Conservation (phyloP, 352 stramenopile genomes). For the Globisporangium perplexum region DNA sequence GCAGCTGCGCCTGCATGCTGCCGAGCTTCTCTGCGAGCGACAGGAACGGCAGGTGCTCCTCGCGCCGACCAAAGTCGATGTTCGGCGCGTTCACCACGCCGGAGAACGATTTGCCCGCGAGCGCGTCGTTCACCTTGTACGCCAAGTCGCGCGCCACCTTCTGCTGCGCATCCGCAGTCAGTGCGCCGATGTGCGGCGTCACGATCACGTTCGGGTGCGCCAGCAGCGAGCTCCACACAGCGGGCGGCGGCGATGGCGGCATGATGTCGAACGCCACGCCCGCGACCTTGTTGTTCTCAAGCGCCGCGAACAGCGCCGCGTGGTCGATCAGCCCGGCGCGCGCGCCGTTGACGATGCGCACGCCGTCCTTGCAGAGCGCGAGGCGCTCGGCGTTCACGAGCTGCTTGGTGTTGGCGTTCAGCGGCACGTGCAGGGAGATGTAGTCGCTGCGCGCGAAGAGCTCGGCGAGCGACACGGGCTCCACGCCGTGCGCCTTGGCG, state of each 20-base stretch:
- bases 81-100: constrained; percentile 95
- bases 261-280: constrained; percentile 75
- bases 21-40: constrained; percentile 91
- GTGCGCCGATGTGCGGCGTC: constrained; percentile 93
- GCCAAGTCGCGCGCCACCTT: constrained; percentile 89
- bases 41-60: constrained; percentile 81
- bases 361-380: constrained; percentile 88
- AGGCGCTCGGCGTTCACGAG: constrained; percentile 84
- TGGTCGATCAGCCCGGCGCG: constrained; percentile 93
- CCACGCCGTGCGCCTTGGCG: constrained; percentile 70
- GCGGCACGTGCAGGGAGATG: constrained; percentile 95
- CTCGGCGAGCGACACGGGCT: constrained; percentile 79
- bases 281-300: constrained; percentile 78
- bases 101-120: constrained; percentile 89
- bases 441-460: constrained; percentile 93
- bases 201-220: constrained; percentile 89
- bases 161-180: constrained; percentile 93
- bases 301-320: constrained; percentile 80
- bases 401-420: constrained; percentile 92
- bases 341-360: constrained; percentile 93
- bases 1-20: constrained; percentile 79
- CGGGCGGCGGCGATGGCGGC: constrained; percentile 32
- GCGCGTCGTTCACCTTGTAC: constrained; percentile 89
- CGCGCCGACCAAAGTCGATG: constrained; percentile 81
- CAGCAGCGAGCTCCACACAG: constrained; percentile 73